Base-by-base conservation (phyloP, 768 basidiomycete species). In the Lactarius trivialis region DNA sequence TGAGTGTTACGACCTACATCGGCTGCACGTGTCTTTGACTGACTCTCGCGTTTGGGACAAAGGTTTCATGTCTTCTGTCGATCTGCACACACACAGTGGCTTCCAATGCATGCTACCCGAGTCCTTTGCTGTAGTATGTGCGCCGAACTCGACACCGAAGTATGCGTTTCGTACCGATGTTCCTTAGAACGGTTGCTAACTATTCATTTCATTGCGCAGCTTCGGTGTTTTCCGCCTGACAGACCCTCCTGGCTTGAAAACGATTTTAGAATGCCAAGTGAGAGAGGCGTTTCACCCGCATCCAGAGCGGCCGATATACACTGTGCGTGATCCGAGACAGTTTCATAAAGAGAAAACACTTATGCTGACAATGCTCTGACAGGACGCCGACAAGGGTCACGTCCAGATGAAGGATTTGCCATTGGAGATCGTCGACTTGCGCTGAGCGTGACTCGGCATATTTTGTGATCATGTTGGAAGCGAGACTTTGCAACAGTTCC, bases 61-160 rank as follows among this genome's bases (percentile, higher is more conserved):
- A 88, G 85, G 85, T 73, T 97, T 97, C 76, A 93, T 96, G 89
- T 94, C 93, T 7, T 95, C 93, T 8, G 86, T 95, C 19, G 93
- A 96, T 72, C 73, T 97, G 24, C 93, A 97, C 68, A 95, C 93
- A 3, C 93, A 95, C 72, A 85, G 89, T 1, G 87, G 83, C 8
- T 97, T 94, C 75, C 93, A 96, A 68, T 73, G 83, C 37, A 93
- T 93, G 86, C 80, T 97, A 4, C 89, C 89, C 0, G 93, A 97
- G 70, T 93, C 91, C 0, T 91, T 96, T 71, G 93, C 93, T 0
- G 89, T 96, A 41, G 93, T 97, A 17, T 94, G 91, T 69, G 91
- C 93, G 4, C 93, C 93, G 0, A 83, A 81, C 52, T 86, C 83
- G 1, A 84, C 79, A 21, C 93, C 92, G 0, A 85, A 82, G 88